Conservation (phyloP, 441 rosid species). For the Hypseocharis bilobata region DNA sequence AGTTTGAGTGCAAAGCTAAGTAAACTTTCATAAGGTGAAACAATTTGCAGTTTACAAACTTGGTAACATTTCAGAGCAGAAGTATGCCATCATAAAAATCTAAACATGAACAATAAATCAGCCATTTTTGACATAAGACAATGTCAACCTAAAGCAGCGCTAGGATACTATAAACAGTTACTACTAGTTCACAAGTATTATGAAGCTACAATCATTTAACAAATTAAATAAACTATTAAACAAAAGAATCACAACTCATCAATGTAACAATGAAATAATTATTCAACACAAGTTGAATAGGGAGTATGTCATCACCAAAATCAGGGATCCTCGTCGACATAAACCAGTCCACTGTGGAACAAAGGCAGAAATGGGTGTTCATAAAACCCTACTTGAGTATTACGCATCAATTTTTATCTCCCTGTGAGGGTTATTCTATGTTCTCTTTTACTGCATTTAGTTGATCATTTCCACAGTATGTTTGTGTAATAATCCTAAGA, state of each 20-base stretch:
- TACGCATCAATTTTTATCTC: background rate
- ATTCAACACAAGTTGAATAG: background rate
- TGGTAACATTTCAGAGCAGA: no score
- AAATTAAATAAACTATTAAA: background rate
- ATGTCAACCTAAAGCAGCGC: background rate
- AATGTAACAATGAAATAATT: background rate
- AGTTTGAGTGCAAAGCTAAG: background rate
- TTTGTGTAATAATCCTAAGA: background rate
- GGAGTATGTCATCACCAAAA: background rate
- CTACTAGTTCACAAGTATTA: background rate
- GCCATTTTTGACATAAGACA: background rate
- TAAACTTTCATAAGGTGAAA: no score
- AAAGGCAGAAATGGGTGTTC: background rate
- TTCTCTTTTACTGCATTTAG: no score
- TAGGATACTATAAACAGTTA: background rate
- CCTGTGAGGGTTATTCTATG: background rate
- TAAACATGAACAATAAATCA: no score
- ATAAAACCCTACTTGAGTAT: background rate
- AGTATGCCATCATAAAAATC: no score
- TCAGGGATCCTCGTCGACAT: background rate
- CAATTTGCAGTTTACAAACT: no score
- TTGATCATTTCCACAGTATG: background rate
- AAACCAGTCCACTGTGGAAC: background rate
- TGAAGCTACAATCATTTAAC: conserved; percentile 3
- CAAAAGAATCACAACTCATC: background rate